Conservation (phyloP, 805 yeast species). For the Wickerhamomyces chaumierensis region DNA sequence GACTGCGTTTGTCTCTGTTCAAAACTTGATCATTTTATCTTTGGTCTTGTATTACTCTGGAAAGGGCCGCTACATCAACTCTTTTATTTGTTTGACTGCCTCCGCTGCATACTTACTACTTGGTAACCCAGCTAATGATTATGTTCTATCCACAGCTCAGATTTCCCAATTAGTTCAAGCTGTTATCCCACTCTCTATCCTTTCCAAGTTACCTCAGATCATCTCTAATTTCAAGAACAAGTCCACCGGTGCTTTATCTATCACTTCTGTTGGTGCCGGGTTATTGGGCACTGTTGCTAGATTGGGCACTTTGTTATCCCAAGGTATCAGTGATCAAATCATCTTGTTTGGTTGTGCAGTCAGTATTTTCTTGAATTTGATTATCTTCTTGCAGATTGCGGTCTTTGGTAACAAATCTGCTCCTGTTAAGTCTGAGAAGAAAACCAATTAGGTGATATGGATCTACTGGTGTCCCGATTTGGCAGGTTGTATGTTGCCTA, state of each 20-base stretch:
- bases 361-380: conserved; percentile 22
- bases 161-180: conserved; percentile 19
- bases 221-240: conserved; percentile 22
- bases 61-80: conserved; percentile 8
- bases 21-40: conserved; percentile 22
- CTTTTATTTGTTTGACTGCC: conserved; percentile 11
- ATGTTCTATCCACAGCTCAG: conserved; percentile 14
- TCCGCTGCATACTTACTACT: conserved; percentile 12
- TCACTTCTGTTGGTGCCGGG: conserved; percentile 25
- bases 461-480: no score
- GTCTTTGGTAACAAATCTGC: conserved; percentile 12
- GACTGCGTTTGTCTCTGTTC: conserved; percentile 23
- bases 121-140: conserved; percentile 10
- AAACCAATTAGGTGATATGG: not conserved
- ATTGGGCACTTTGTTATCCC: conserved; percentile 26
- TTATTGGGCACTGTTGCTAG: conserved; percentile 27
- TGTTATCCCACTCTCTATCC: conserved; percentile 25
- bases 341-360: conserved; percentile 22
- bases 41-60: conserved; percentile 18
- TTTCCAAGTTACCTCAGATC: conserved; percentile 32
- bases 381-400: conserved; percentile 25
- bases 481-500: no score
- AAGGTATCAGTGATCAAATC: conserved; percentile 22
- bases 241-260: conserved; percentile 32
- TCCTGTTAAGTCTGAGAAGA: conserved; percentile 7